Evolutionary conservation across 1,284 basidiomycete species (phyloP), one percentile per base, ranked within the genome.

Genomic region (Moniliophthora roreri): DNA sequence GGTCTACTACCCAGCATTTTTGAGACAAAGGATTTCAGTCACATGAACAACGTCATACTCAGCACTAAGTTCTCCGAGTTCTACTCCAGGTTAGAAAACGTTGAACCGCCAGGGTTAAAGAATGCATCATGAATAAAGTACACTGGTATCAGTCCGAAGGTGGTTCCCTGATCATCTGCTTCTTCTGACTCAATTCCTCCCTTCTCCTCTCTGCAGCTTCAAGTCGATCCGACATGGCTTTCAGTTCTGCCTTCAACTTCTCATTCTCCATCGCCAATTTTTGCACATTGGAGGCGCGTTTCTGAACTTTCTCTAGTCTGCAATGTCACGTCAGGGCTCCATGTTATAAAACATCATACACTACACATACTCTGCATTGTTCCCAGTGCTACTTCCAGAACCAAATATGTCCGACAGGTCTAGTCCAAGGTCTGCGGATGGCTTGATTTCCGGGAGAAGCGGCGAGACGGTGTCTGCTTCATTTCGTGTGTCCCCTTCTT

Each of bases 241-340:
- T 81, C 62, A 91, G 75, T 68, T 89, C 82, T 45, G 78, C 84
- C 67, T 85, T 83, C 58, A 91, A 72, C 67, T 85, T 87, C 65
- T 88, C 85, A 68, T 90, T 87, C 74, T 91, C 88, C 69, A 87
- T 76, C 15, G 84, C 77, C 28, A 91, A 74, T 63, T 85, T 87
- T 63, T 88, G 65, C 54, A 91, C 85, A 65, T 87, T 90, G 62
- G 84, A 87, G 35, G 82, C 83, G 58, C 88, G 81, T 69, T 89
- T 91, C 65, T 87, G 75, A 48, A 91, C 76, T 66, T 82, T 82
- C 58, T 80, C 79, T 53, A 69, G 66, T 61, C 85, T 87, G 69
- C 55, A 63, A 48, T 56, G 60, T 47, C 55, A 56, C 51, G 41
- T 62, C 56, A 61, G 60, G 62, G 59, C 58, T 62, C 58, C 52